Base-by-base conservation (phyloP, 352 stramenopile species). In the Hyaloperonospora brassicae region DNA sequence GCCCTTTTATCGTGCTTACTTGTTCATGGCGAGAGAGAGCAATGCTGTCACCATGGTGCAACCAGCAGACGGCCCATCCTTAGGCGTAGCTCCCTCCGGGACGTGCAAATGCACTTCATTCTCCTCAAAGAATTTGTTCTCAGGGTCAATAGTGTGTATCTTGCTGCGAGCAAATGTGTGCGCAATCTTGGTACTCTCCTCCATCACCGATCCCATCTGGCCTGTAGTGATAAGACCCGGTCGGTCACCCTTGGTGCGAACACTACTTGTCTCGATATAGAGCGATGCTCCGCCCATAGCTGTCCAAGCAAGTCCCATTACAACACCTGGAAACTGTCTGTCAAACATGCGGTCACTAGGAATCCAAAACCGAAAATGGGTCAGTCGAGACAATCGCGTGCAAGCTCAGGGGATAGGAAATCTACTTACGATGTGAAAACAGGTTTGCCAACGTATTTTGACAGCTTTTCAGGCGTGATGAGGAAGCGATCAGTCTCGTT, bases 251-350 rank as follows among this genome's bases (percentile, higher is more conserved):
- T 93, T 90, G 27, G 75, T 79, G 57, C 79, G 50, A 44, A 93
- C 73, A 45, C 75, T 70, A 0, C 75, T 91, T 6, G 83, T 93
- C 76, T 99, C 97, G 67, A 99, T 98, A 70, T 99, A 99, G n/a
- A 99, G 70, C 22, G 95, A 95, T 5, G 91, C 93, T 22, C 97
- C 97, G 27, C 97, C 97, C 93, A 99, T 98, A 13, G 93, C 87
- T 2, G 95, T 99, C 90, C 96, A 99, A 0, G 96, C 96, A 38
- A 99, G 76, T 5, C 97, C 97, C 96, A 99, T 99, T 1, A 99
- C 96, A 53, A 99, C 96, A 49, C 97, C 88, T 13, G 88, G 80
- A 30, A 93, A 79, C n/a, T 88, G 60, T 46, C 72, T 95, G 44
- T 98, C 88, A 68, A 99, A 99, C 63, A 99, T 85, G 11, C 95